A percentile compares a stretch with the other conserved stretches of the same genome.
These are phyloP conservation scores for Fabrea salina DNA, from an alignment of 169 alveolate genomes.

Conservation along the genomic window DNA sequence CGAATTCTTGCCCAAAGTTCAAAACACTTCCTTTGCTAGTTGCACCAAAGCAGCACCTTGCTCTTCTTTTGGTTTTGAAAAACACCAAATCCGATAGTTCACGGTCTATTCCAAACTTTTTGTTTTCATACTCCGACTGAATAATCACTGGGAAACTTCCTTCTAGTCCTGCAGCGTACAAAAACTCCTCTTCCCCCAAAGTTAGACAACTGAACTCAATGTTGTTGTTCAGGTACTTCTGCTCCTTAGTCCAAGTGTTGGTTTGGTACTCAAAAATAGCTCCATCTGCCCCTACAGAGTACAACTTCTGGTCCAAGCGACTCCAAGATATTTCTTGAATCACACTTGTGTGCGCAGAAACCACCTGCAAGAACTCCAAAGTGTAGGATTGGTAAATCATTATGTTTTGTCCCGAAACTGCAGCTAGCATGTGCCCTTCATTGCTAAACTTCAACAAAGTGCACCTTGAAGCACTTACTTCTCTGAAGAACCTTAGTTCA, in stretches of 20 bases:
- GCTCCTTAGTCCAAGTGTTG: background rate
- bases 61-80: too few species aligned
- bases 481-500: constrained; percentile 67
- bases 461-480: constrained; percentile 61
- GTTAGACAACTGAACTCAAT: background rate
- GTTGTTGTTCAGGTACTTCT: background rate
- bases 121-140: too few species aligned
- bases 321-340: constrained; percentile 51
- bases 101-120: too few species aligned
- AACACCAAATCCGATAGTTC: too few species aligned
- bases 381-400: constrained; percentile 64
- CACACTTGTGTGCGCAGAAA: constrained; percentile 47
- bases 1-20: background rate
- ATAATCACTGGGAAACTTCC: background rate
- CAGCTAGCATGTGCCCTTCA: constrained; percentile 80
- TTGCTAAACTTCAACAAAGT: constrained; percentile 61
- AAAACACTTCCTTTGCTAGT: background rate
- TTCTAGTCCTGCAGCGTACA: background rate
- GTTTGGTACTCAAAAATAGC: constrained; percentile 36
- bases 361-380: constrained; percentile 34
- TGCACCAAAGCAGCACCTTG: background rate
- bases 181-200: background rate
- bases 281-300: constrained; percentile 58
- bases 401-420: constrained; percentile 58
- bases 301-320: constrained; percentile 29